A percentile compares a stretch with the other conserved stretches of the same genome.
Evolutionary conservation across 139 green algal species (phyloP).

Genomic region (Coelastrella sp.): DNA sequence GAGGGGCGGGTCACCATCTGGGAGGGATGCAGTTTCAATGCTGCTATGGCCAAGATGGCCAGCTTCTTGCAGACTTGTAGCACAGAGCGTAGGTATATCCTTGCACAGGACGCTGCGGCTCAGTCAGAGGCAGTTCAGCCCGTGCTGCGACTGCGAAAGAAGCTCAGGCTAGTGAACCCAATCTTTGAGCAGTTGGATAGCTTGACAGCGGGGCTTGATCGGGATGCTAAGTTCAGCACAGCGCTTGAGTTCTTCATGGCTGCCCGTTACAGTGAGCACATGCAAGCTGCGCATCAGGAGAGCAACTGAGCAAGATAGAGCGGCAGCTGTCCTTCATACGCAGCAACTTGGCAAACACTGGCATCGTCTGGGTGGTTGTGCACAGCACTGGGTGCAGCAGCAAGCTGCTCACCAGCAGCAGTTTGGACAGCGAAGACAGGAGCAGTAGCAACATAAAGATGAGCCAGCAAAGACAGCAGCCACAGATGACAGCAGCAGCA

Average conservation of each 20-base stretch:
- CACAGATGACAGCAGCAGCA: no score
- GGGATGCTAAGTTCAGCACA: not conserved
- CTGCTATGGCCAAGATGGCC: not conserved
- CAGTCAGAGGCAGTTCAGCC: not conserved
- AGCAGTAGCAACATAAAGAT: no score
- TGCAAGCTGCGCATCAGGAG: no score
- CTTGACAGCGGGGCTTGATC: not conserved
- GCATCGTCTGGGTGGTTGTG: no score
- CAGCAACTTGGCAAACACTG: no score
- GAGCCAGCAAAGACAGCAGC: no score
- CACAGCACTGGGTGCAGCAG: no score
- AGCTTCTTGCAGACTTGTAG: not conserved
- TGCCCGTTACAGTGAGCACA: not conserved
- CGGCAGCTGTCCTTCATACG: no score
- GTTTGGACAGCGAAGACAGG: no score
- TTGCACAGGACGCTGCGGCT: not conserved
- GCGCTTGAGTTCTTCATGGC: not conserved
- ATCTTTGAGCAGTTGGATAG: not conserved
- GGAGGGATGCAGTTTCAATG: not conserved
- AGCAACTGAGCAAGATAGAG: no score
- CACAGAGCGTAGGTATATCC: not conserved
- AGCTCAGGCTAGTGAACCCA: not conserved
- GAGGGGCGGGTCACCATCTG: not conserved
- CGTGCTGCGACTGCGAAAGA: not conserved
- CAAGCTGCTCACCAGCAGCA: no score